phyloP scores from a whole-genome alignment of 306 rosid species.

The Malus fusca region DNA sequence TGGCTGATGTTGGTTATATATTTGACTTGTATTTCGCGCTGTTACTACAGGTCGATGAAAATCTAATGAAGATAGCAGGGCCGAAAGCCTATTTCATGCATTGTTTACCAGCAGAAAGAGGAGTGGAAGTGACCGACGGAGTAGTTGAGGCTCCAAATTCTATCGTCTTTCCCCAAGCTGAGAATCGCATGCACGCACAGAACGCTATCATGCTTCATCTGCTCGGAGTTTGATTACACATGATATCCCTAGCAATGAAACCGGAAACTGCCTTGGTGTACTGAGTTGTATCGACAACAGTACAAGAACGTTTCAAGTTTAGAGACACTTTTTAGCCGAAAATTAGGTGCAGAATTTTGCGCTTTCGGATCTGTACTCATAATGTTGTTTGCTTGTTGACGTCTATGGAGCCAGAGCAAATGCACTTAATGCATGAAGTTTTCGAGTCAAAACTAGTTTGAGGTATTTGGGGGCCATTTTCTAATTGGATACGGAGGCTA shows the following conservation, averaged over 20 bases:
- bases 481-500: neutral
- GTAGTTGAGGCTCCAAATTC: slow-evolving; percentile 90
- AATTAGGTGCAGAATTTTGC: neutral
- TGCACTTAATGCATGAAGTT: neutral
- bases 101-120: slow-evolving; percentile 96
- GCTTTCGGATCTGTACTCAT: neutral
- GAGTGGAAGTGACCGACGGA: slow-evolving; percentile 85
- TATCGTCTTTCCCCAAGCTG: slow-evolving; percentile 90
- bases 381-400: neutral
- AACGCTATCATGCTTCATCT: slow-evolving; percentile 90
- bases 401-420: neutral
- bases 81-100: slow-evolving; percentile 83
- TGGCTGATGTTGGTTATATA: neutral
- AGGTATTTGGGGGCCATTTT: neutral
- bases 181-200: slow-evolving; percentile 96
- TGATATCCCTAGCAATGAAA: neutral
- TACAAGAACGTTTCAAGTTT: neutral
- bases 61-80: slow-evolving; percentile 81
- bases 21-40: neutral
- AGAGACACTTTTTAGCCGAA: neutral
- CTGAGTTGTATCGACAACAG: neutral
- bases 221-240: slow-evolving; percentile 43
- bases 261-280: neutral
- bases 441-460: neutral
- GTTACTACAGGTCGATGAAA: slow-evolving; percentile 51